Evolutionary conservation across 2,329 filamentous ascomycete species (phyloP).

Genomic region (Clonostachys sp.): DNA sequence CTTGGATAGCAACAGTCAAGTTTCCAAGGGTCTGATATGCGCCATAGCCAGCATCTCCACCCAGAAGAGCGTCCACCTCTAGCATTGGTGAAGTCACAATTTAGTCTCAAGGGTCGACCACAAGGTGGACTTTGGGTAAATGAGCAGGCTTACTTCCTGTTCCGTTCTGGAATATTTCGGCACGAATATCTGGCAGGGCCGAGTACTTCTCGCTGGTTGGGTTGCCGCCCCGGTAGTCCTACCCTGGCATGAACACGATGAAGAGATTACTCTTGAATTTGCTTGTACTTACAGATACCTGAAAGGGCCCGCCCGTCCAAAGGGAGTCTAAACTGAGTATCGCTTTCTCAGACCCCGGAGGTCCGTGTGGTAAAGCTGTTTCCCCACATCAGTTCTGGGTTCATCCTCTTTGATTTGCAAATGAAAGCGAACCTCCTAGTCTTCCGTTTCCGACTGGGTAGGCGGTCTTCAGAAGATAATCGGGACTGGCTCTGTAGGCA

Average conservation of each 20-base stretch:
- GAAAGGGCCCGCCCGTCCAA: constrained; percentile 11
- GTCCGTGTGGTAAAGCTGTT: constrained; percentile 8
- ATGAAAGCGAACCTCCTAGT: constrained; percentile 6
- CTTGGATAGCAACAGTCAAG: constrained; percentile 8
- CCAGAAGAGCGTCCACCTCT: constrained; percentile 8
- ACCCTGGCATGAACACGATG: not conserved
- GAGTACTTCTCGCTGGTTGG: constrained; percentile 1
- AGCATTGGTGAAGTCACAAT: not conserved
- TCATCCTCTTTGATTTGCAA: not conserved
- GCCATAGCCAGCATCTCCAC: constrained; percentile 5
- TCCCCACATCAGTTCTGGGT: not conserved
- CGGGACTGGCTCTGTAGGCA: not conserved
- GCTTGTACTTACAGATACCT: constrained; percentile 2
- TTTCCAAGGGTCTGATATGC: constrained; percentile 9
- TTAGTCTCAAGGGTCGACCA: not conserved
- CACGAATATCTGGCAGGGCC: constrained; percentile 7
- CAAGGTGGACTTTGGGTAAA: not conserved
- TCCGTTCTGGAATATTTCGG: constrained; percentile 8
- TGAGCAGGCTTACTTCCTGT: constrained; percentile 4
- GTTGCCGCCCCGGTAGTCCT: constrained; percentile 10
- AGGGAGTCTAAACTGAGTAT: constrained; percentile 8
- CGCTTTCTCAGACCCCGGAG: constrained; percentile 6
- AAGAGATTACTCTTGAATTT: not conserved
- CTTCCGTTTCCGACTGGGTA: constrained; percentile 10
- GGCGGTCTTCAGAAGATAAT: constrained; percentile 8